These are phyloP conservation scores for Roridomyces roridus DNA, from an alignment of 768 basidiomycete species.

Conservation along the genomic window DNA sequence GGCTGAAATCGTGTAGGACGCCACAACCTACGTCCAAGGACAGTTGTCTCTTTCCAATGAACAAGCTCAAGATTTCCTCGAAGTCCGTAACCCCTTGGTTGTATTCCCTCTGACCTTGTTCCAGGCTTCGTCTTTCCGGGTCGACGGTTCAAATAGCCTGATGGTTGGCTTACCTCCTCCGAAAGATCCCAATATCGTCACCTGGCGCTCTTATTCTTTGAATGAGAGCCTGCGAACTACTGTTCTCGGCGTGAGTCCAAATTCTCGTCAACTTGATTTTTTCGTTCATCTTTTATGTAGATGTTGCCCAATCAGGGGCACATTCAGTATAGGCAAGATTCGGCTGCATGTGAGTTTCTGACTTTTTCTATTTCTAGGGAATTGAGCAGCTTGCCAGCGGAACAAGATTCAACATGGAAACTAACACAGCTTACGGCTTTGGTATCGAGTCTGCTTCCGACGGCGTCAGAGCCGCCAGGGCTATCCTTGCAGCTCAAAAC, in stretches of 20 bases:
- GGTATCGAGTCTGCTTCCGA: constrained; percentile 45
- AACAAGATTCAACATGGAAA: constrained; percentile 35
- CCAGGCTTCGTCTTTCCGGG: constrained; percentile 47
- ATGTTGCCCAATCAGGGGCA: constrained; percentile 49
- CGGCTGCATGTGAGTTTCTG: constrained; percentile 1
- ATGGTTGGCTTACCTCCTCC: constrained; percentile 52
- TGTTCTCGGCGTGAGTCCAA: constrained; percentile 40
- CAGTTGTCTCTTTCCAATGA: constrained; percentile 46
- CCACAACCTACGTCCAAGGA: constrained; percentile 47
- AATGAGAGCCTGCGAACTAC: constrained; percentile 44
- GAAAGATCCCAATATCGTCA: constrained; percentile 38
- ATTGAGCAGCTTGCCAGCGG: constrained; percentile 22
- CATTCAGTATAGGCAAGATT: constrained; percentile 31
- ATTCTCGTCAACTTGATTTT: not conserved
- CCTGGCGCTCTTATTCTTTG: constrained; percentile 49
- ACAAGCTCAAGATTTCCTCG: constrained; percentile 53
- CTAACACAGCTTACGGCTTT: constrained; percentile 49
- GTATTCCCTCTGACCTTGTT: not conserved
- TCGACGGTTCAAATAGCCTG: constrained; percentile 45
- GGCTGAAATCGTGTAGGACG: constrained; percentile 39
- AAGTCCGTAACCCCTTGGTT: constrained; percentile 33
- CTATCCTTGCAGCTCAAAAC: constrained; percentile 37
- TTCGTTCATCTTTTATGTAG: constrained; percentile 28
- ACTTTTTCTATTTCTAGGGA: not conserved
- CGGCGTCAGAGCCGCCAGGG: constrained; percentile 34